Percentiles rank a stretch among this genome's conserved stretches.
Evolutionary conservation across 768 basidiomycete genomes (phyloP).

Genomic region (Boletus rubescentipes): DNA sequence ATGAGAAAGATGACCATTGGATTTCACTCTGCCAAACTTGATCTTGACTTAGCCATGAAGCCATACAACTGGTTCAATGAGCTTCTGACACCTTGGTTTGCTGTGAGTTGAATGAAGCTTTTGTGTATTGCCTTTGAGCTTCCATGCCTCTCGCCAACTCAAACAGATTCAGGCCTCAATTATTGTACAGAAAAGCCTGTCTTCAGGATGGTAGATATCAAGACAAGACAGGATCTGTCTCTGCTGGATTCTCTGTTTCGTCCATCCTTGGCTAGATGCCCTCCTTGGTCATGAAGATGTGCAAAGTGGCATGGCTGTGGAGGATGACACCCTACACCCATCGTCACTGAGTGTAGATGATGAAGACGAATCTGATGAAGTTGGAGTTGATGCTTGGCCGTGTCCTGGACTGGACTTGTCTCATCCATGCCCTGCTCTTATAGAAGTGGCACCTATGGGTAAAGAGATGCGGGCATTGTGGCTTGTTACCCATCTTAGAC

Average conservation of each 20-base stretch:
- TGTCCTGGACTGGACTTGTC: neutral
- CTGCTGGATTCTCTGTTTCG: neutral
- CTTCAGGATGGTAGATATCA: neutral
- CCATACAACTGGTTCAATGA: neutral
- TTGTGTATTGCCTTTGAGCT: neutral
- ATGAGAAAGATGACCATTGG: neutral
- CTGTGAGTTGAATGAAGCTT: neutral
- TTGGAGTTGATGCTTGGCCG: neutral
- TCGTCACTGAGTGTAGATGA: neutral
- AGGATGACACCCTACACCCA: neutral
- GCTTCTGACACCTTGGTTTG: neutral
- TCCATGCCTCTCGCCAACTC: neutral
- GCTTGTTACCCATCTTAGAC: neutral
- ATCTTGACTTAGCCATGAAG: neutral
- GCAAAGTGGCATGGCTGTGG: neutral
- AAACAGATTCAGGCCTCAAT: neutral
- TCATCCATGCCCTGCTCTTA: accelerated
- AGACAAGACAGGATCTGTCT: neutral
- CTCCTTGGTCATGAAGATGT: neutral
- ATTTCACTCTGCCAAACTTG: neutral
- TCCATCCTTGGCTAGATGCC: neutral
- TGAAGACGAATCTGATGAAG: neutral
- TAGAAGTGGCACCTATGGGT: neutral
- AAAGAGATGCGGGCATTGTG: neutral
- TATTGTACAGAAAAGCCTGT: neutral